A percentile compares a stretch with the other conserved stretches of the same genome.
Evolutionary conservation across 768 basidiomycete species (phyloP).

Genomic region (Hericium rajendrae): DNA sequence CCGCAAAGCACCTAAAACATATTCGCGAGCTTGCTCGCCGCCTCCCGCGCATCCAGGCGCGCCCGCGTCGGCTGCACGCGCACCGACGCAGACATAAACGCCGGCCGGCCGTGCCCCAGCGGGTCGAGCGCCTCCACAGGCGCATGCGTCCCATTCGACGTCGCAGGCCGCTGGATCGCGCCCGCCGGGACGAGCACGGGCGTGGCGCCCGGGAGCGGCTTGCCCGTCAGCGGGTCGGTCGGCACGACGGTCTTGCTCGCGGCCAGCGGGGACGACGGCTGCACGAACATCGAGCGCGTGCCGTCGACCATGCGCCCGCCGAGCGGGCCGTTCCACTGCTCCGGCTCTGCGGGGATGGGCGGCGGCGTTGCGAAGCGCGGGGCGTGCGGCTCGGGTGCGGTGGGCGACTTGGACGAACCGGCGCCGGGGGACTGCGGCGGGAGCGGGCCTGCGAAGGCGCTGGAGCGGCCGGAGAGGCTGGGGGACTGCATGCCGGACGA

Average conservation of each 20-base stretch:
- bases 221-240: slow-evolving; percentile 11
- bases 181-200: not conserved
- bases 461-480: slow-evolving; percentile 13
- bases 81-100: slow-evolving; percentile 64
- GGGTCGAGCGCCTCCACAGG: slow-evolving; percentile 40
- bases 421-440: slow-evolving; percentile 43
- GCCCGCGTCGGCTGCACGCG: slow-evolving; percentile 62
- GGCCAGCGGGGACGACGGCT: slow-evolving; percentile 26
- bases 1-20: slow-evolving; percentile 45
- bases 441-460: slow-evolving; percentile 22
- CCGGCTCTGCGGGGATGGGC: not conserved
- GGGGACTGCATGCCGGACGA: slow-evolving; percentile 7
- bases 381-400: not conserved
- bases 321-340: slow-evolving; percentile 32
- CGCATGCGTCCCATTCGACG: slow-evolving; percentile 7
- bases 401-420: slow-evolving; percentile 35
- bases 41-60: slow-evolving; percentile 74
- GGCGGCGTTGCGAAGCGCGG: not conserved
- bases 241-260: not conserved
- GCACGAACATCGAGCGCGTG: slow-evolving; percentile 74
- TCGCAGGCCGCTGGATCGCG: slow-evolving; percentile 9
- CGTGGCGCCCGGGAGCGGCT: slow-evolving; percentile 2
- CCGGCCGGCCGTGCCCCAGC: slow-evolving; percentile 49
- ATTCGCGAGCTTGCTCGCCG: slow-evolving; percentile 84
- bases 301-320: slow-evolving; percentile 65